Evolutionary conservation across 495 filamentous ascomycete genomes (phyloP).

Genomic region (Hamigera avellanea): DNA sequence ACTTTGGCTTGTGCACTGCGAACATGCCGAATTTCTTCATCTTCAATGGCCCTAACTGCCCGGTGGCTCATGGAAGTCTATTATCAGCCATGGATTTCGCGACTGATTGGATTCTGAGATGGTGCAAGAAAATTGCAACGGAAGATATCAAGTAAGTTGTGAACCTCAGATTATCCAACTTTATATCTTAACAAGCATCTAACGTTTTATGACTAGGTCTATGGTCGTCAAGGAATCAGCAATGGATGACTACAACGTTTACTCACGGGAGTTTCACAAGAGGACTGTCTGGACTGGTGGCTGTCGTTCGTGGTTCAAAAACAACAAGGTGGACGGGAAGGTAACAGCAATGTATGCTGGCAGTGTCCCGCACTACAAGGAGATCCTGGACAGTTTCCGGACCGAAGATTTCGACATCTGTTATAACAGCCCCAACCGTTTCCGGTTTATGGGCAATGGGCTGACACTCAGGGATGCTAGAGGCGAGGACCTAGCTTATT

Average conservation of each 20-base stretch:
- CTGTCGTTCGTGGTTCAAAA: constrained; percentile 39
- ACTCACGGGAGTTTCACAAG: constrained; percentile 25
- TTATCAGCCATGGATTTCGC: constrained; percentile 36
- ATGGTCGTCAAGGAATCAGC: no score
- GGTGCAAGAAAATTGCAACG: constrained; percentile 27
- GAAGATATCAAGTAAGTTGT: constrained; percentile 29
- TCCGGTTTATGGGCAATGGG: constrained; percentile 1
- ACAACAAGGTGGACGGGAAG: constrained; percentile 11
- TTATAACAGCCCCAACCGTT: neutral
- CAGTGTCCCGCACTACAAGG: constrained; percentile 35
- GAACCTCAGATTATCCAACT: no score
- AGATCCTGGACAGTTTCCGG: neutral
- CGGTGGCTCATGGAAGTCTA: constrained; percentile 40
- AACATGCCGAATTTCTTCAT: constrained; percentile 38
- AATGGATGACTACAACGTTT: constrained; percentile 25
- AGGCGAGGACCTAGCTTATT: neutral
- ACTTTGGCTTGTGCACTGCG: constrained; percentile 23
- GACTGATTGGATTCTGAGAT: constrained; percentile 30
- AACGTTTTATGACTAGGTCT: no score
- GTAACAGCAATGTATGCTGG: constrained; percentile 34
- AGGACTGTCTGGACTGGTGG: constrained; percentile 29
- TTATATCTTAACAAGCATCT: no score
- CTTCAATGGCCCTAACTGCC: constrained; percentile 44
- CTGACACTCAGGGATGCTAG: neutral
- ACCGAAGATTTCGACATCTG: neutral